Evolutionary conservation across 805 yeast species (phyloP).

Genomic region (Candida pseudofarinosa): DNA sequence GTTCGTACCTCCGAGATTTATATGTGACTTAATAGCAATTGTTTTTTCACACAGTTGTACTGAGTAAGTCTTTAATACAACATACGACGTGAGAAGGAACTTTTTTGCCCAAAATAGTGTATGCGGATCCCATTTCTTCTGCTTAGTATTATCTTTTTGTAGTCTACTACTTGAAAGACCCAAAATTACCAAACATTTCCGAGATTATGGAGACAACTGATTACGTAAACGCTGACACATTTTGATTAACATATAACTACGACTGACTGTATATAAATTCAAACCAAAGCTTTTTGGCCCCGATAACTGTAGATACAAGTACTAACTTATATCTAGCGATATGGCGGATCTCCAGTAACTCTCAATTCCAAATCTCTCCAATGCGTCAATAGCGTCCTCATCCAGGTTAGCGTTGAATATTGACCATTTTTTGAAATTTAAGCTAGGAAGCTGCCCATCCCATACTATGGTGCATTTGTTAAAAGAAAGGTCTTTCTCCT

Average conservation of each 20-base stretch:
- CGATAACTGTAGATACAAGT: too few species aligned
- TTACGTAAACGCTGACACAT: not conserved
- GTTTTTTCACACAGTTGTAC: not conserved
- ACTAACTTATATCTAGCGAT: too few species aligned
- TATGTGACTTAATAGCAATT: not conserved
- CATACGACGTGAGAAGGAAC: constrained; percentile 44
- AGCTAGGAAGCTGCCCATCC: constrained; percentile 61
- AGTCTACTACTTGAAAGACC: not conserved
- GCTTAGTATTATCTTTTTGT: not conserved
- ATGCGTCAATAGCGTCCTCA: constrained; percentile 45
- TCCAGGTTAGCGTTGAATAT: constrained; percentile 50
- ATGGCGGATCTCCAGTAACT: constrained; percentile 47
- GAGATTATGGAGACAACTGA: not conserved
- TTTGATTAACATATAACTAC: too few species aligned
- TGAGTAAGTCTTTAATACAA: constrained; percentile 4
- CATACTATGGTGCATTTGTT: constrained; percentile 55
- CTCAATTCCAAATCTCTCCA: constrained; percentile 51
- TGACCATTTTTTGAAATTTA: constrained; percentile 68
- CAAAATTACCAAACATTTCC: not conserved
- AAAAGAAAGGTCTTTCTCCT: constrained; percentile 28
- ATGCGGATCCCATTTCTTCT: constrained; percentile 35
- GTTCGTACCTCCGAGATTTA: not conserved
- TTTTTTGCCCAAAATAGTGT: constrained; percentile 41
- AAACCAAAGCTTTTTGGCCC: too few species aligned
- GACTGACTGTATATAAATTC: not conserved